Percentiles rank a stretch among this genome's conserved stretches.
Conservation (phyloP, 495 filamentous ascomycete genomes). For the Penicillium tannophilum region DNA sequence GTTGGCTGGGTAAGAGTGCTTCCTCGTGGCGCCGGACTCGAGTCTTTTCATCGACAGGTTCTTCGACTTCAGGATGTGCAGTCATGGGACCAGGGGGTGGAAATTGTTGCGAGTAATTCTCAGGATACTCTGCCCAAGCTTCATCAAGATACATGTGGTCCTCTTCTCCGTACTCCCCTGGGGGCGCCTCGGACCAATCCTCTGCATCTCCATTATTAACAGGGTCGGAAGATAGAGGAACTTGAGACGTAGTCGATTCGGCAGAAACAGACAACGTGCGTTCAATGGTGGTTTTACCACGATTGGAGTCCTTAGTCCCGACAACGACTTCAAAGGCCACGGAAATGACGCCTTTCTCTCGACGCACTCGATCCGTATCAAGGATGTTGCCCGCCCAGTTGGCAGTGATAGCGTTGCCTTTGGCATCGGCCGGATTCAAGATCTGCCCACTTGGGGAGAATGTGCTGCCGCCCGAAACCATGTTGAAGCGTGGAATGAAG, state of each 20-base stretch:
- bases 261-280: constrained; percentile 28
- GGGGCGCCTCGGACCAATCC: constrained; percentile 32
- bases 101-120: constrained; percentile 29
- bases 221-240: constrained; percentile 6
- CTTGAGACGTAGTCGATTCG: constrained; percentile 24
- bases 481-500: constrained; percentile 59
- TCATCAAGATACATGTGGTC: constrained; percentile 42
- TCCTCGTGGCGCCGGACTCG: constrained; percentile 67
- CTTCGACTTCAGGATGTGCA: constrained; percentile 59
- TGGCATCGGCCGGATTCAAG: constrained; percentile 44
- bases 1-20: constrained; percentile 69
- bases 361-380: constrained; percentile 84
- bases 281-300: constrained; percentile 52
- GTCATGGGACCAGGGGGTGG: constrained; percentile 29
- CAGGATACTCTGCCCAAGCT: constrained; percentile 32
- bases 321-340: constrained; percentile 82
- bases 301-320: constrained; percentile 80
- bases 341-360: constrained; percentile 85
- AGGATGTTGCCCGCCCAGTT: constrained; percentile 75
- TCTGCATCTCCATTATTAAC: constrained; percentile 31
- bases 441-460: constrained; percentile 52
- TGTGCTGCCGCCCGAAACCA: constrained; percentile 50
- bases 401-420: constrained; percentile 40
- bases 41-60: constrained; percentile 66
- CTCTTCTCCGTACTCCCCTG: constrained; percentile 34